Evolutionary conservation across 345 rosid genomes (phyloP).

Genomic region (Salix suchowensis): DNA sequence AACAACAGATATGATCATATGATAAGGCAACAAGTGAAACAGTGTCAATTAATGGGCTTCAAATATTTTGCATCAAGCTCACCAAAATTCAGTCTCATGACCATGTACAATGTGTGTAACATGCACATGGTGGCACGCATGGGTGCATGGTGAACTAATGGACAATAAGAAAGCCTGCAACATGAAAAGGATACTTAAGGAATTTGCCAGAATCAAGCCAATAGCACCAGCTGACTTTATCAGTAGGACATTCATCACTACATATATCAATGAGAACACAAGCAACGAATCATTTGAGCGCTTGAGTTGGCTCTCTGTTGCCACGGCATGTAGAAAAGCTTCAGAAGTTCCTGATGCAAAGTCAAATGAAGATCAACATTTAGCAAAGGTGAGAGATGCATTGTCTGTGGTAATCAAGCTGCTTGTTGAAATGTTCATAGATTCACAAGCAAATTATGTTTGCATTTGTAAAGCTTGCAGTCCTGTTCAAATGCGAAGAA

Average conservation of each 20-base stretch:
- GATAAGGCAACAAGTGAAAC: neutral
- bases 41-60: neutral
- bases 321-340: constrained; percentile 90
- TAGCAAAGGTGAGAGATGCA: neutral
- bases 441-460: neutral
- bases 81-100: neutral
- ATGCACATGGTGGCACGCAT: neutral
- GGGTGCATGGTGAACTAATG: neutral
- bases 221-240: constrained; percentile 74
- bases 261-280: constrained; percentile 60
- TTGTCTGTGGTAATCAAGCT: neutral
- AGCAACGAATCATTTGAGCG: constrained; percentile 75
- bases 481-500: neutral
- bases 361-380: constrained; percentile 14
- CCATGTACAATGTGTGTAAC: neutral
- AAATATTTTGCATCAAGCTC: neutral
- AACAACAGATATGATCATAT: neutral
- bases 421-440: neutral
- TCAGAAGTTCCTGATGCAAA: constrained; percentile 81
- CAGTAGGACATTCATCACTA: constrained; percentile 54
- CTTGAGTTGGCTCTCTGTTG: constrained; percentile 67
- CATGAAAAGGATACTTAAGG: constrained; percentile 66
- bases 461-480: neutral
- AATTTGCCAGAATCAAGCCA: constrained; percentile 87
- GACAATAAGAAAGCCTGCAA: neutral